Evolutionary conservation across 108 stramenopile genomes (phyloP).

Genomic region (Skeletonema menzelii): DNA sequence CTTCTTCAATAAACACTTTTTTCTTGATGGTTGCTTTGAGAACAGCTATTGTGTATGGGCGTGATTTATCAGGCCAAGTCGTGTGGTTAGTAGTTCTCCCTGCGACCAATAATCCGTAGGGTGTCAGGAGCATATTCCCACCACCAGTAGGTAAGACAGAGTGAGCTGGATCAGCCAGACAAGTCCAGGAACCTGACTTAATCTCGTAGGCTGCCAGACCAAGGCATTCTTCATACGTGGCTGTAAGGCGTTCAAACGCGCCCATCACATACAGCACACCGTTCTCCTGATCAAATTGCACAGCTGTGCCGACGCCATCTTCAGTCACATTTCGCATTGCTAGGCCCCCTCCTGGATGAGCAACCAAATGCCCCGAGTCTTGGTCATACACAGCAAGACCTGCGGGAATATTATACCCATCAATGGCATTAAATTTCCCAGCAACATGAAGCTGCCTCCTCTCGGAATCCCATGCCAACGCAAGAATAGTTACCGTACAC

Average conservation of each 20-base stretch:
- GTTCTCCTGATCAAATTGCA: conserved; percentile 81
- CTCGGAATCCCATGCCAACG: conserved; percentile 90
- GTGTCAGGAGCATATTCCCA: conserved; percentile 87
- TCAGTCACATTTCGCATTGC: conserved; percentile 74
- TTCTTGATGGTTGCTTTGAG: conserved; percentile 77
- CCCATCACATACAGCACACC: conserved; percentile 92
- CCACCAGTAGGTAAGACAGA: conserved; percentile 83
- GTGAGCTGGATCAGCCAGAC: conserved; percentile 79
- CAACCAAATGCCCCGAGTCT: conserved; percentile 80
- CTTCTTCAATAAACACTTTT: conserved; percentile 24
- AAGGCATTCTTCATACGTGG: conserved; percentile 56
- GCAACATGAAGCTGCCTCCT: conserved; percentile 84
- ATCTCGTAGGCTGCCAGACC: conserved; percentile 88
- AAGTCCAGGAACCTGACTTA: conserved; percentile 79
- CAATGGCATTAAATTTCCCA: conserved; percentile 90
- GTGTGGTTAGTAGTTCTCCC: conserved; percentile 68
- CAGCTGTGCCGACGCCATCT: conserved; percentile 83
- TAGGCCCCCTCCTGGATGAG: conserved; percentile 88
- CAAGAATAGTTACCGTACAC: conserved; percentile 90
- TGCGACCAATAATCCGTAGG: conserved; percentile 86
- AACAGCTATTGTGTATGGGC: conserved; percentile 84
- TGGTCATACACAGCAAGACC: conserved; percentile 86
- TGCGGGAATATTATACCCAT: conserved; percentile 81
- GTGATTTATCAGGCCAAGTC: conserved; percentile 72
- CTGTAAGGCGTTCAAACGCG: conserved; percentile 79